Evolutionary conservation across 768 basidiomycete species (phyloP), one percentile per base, ranked within the genome.

Genomic region (Suillus brevipes): DNA sequence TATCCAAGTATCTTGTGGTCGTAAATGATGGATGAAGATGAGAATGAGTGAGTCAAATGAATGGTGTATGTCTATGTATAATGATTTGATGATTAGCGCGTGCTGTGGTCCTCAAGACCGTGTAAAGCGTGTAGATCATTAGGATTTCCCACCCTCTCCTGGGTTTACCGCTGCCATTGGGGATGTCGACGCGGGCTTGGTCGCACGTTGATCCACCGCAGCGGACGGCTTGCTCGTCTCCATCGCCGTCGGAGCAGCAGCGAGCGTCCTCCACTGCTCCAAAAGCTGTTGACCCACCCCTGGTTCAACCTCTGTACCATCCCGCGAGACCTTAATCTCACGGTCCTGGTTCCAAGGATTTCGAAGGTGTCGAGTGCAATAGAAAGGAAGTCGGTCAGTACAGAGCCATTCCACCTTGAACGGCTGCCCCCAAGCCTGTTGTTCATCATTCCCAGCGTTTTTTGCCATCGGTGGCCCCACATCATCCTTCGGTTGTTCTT

Each of bases 261-360:
- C 72, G 23, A 83, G 76, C 55, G 66, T 73, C 49, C 79, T 74
- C 92, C 92, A 95, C 68, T 91, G 89, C 6, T 87, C 86, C 63
- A 95, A 62, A 45, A 95, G 75, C 67, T 76, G 80, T 69, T 86
- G 82, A 31, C 92, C 92, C 16, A 92, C 84, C 1, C 71, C 71
- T 3, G 95, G 94, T 73, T 98, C 96, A 23, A 99, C 74, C 73
- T 98, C 96, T 1, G 95, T 97, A 20, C 96, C 96, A 73, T 96
- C 94, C 57, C 92, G 81, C 14, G 92, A 94, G 9, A 92, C 87
- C 79, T 92, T 91, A 53, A 92, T 83, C 71, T 92, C 89, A 59
- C 86, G 80, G 65, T 91, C 92, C 68, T 93, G 87, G 70, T 98
- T 98, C 95, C 95, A 98, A 3, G 90, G 89, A 73, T 98, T 99